A percentile compares a stretch with the other conserved stretches of the same genome.
Evolutionary conservation across 2,329 filamentous ascomycete genomes (phyloP).

Genomic region (Fusarium ambrosium): DNA sequence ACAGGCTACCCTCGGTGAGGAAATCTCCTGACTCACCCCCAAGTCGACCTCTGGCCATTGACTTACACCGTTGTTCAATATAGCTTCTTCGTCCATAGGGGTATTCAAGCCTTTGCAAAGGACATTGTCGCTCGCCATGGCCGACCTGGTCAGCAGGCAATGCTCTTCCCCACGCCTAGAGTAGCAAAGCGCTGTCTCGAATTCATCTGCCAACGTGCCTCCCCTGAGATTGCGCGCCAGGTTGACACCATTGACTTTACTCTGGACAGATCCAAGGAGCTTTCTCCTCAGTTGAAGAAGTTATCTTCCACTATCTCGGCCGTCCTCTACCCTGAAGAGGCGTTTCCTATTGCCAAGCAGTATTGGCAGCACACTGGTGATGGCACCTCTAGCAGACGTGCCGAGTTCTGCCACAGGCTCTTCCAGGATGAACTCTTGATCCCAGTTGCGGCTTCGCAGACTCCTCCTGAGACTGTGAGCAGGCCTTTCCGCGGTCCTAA

Average conservation of each 20-base stretch:
- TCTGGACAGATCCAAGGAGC: slow-evolving; percentile 67
- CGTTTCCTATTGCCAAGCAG: slow-evolving; percentile 83
- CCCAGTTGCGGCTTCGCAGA: slow-evolving; percentile 45
- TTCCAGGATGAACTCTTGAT: slow-evolving; percentile 76
- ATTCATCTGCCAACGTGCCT: slow-evolving; percentile 76
- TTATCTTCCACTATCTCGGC: slow-evolving; percentile 74
- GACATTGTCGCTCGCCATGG: slow-evolving; percentile 77
- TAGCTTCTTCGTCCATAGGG: slow-evolving; percentile 92
- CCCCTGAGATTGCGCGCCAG: slow-evolving; percentile 62
- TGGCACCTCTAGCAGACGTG: slow-evolving; percentile 89
- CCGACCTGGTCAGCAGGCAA: slow-evolving; percentile 73
- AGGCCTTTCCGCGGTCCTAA: slow-evolving; percentile 77
- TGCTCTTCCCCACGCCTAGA: slow-evolving; percentile 83
- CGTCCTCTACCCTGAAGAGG: slow-evolving; percentile 77
- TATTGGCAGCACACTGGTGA: slow-evolving; percentile 99
- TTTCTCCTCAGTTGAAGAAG: slow-evolving; percentile 65
- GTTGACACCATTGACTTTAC: slow-evolving; percentile 73
- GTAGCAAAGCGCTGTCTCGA: slow-evolving; percentile 80
- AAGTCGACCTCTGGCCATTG: neutral
- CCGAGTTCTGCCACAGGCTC: slow-evolving; percentile 87
- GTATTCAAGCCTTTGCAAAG: slow-evolving; percentile 79
- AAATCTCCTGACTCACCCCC: neutral
- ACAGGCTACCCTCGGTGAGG: slow-evolving; percentile 88
- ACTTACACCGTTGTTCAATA: slow-evolving; percentile 23
- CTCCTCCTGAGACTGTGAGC: slow-evolving; percentile 43